Conservation (phyloP, 2,329 filamentous ascomycete genomes). For the Hypoxylon rubiginosum region DNA sequence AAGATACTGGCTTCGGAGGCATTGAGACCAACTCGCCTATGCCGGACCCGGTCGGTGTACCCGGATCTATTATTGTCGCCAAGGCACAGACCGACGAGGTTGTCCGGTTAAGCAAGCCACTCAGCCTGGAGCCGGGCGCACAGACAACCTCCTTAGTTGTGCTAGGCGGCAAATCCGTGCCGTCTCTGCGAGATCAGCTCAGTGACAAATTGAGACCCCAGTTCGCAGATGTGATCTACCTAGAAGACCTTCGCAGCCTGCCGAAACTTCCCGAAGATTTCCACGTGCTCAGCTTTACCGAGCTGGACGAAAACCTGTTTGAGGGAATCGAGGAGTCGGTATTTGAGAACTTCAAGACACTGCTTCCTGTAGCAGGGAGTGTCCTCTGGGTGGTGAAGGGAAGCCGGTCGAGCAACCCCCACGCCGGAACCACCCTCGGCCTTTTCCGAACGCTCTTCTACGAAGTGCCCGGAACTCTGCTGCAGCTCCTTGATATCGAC, state of each 20-base stretch:
- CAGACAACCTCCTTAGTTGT: constrained; percentile 20
- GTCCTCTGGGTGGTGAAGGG: not conserved
- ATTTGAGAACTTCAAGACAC: constrained; percentile 4
- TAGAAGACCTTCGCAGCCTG: not conserved
- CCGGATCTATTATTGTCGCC: constrained; percentile 44
- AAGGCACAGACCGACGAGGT: constrained; percentile 51
- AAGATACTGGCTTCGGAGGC: constrained; percentile 48
- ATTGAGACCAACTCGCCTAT: constrained; percentile 41
- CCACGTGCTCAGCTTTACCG: constrained; percentile 2
- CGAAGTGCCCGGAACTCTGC: constrained; percentile 3
- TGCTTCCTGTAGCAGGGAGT: not conserved
- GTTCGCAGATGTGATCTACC: not conserved
- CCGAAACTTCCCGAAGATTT: not conserved
- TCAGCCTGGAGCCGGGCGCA: not conserved
- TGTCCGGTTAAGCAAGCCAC: constrained; percentile 14
- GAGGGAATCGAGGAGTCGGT: not conserved
- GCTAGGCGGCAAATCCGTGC: constrained; percentile 10
- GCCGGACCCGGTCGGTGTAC: constrained; percentile 4
- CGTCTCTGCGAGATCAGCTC: not conserved
- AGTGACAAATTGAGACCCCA: not conserved
- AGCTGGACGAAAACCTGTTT: constrained; percentile 1
- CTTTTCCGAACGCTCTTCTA: constrained; percentile 5
- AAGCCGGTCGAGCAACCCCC: not conserved
- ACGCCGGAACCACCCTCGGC: constrained; percentile 1
- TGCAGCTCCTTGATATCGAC: constrained; percentile 4